Base-by-base conservation (phyloP, 345 rosid species). In the Heritiera fomes region DNA sequence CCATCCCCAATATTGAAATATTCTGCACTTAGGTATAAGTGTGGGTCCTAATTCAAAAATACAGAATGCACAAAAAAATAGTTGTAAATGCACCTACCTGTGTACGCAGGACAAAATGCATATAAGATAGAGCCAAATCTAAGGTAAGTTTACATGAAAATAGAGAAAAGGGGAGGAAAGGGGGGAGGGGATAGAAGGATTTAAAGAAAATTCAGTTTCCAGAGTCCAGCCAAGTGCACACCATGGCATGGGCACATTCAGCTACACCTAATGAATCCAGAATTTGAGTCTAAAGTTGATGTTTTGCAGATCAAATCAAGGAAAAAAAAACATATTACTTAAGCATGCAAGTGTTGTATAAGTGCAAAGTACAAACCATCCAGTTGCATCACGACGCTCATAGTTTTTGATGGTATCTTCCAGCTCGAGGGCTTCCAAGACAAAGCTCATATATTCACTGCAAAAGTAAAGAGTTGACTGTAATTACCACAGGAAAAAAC, bases 391-490 rank as follows among this genome's bases (percentile, higher is more conserved):
- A 68, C 93, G 79, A 8, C 87, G 87, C 72, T 90, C 97, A 78
- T 86, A 87, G 77, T 88, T 92, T 83, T 82, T 92, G 79, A 92
- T 79, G 7, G 89, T 88, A 79, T 92, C 97, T 87, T 92, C 94
- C 80, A 92, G 82, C 82, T 90, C 90, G 9, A 92, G 88, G 9
- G 94, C 97, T 78, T 92, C 89, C 80, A 83, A 47, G 53, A 92
- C 89, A 72, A 62, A 89, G 34, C 82, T 87, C 89, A 86, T 82
- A 78, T 90, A 90, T 81, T 90, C 91, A 64, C 93, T 90, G 85
- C 88, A 83, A 75, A 75, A 79, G 13, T 46, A 38, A 50, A 59
- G 28, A 34, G 71, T 71, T 70, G 56, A 75, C 63, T 63, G 49
- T 53, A 59, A 59, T 75, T 32, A 55, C 66, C 80, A 43, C 20